Evolutionary conservation across 2,329 filamentous ascomycete species (phyloP).

Genomic region (Exophiala mesophila): DNA sequence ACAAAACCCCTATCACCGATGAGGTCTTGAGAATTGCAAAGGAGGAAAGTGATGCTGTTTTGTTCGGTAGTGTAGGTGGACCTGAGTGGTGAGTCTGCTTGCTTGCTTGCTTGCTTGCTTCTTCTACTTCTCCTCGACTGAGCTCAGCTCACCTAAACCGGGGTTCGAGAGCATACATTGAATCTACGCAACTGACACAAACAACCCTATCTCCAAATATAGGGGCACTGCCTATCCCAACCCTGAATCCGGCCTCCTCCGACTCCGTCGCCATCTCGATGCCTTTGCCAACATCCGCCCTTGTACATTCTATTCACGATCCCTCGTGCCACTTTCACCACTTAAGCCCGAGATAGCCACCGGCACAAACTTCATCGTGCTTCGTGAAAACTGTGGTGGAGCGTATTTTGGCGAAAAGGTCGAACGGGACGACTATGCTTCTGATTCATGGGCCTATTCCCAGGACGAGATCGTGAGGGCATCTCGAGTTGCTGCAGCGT

Average conservation of each 20-base stretch:
- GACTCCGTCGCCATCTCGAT: conserved; percentile 24
- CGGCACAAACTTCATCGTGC: conserved; percentile 72
- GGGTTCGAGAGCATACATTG: too few species aligned
- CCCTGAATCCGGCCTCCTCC: conserved; percentile 25
- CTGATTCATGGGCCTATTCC: conserved; percentile 47
- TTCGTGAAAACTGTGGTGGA: conserved; percentile 41
- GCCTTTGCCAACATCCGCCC: conserved; percentile 51
- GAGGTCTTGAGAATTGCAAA: conserved; percentile 54
- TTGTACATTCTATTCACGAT: conserved; percentile 43
- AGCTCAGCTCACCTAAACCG: too few species aligned
- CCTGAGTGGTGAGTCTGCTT: conserved; percentile 57
- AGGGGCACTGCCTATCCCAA: conserved; percentile 26
- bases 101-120: conserved; percentile 50
- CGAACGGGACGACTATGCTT: conserved; percentile 41
- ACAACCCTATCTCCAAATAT: conserved; percentile 54
- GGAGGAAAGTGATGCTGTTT: conserved; percentile 58
- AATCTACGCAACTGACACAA: conserved; percentile 63
- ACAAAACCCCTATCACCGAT: conserved; percentile 60
- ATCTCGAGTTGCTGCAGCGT: conserved; percentile 43
- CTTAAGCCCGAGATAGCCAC: conserved; percentile 43
- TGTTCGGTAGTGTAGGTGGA: conserved; percentile 64
- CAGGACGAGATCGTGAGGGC: conserved; percentile 44
- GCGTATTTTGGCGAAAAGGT: conserved; percentile 44
- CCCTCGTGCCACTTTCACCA: conserved; percentile 35
- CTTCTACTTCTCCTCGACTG: conserved; percentile 45